phyloP scores from a whole-genome alignment of 2,329 filamentous ascomycete genomes.

The Neonectria hederae region DNA sequence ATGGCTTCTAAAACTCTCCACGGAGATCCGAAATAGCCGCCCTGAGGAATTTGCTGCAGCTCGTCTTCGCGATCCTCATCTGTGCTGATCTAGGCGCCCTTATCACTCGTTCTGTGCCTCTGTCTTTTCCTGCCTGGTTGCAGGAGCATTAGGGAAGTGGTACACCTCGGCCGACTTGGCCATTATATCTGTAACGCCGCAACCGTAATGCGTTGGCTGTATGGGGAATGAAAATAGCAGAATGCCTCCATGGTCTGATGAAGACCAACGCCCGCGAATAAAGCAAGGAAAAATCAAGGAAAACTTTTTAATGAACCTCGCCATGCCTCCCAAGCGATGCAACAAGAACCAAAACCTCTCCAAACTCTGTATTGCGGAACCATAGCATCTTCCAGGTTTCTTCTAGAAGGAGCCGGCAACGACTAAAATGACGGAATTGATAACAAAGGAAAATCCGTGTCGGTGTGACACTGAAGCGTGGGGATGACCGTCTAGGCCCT shows the following conservation, averaged over 20 bases:
- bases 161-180: constrained; percentile 36
- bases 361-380: constrained; percentile 16
- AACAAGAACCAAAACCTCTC: constrained; percentile 32
- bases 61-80: constrained; percentile 25
- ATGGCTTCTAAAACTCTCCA: constrained; percentile 16
- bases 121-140: constrained; percentile 32
- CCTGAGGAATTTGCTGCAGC: constrained; percentile 17
- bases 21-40: constrained; percentile 24
- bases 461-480: constrained; percentile 7
- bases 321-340: constrained; percentile 49
- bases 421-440: constrained; percentile 5
- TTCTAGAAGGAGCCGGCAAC: neutral
- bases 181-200: constrained; percentile 38
- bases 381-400: constrained; percentile 9
- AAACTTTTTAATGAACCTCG: constrained; percentile 44
- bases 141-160: constrained; percentile 41
- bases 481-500: constrained; percentile 26
- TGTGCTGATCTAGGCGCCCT: constrained; percentile 20
- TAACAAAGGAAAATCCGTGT: constrained; percentile 37
- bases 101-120: constrained; percentile 1
- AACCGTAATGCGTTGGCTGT: constrained; percentile 32
- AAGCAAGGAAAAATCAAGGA: constrained; percentile 29
- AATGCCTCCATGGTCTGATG: constrained; percentile 29
- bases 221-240: constrained; percentile 28
- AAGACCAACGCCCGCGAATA: constrained; percentile 39